Conservation (phyloP, 108 stramenopile genomes). For the Fragilariopsis cylindrus region DNA sequence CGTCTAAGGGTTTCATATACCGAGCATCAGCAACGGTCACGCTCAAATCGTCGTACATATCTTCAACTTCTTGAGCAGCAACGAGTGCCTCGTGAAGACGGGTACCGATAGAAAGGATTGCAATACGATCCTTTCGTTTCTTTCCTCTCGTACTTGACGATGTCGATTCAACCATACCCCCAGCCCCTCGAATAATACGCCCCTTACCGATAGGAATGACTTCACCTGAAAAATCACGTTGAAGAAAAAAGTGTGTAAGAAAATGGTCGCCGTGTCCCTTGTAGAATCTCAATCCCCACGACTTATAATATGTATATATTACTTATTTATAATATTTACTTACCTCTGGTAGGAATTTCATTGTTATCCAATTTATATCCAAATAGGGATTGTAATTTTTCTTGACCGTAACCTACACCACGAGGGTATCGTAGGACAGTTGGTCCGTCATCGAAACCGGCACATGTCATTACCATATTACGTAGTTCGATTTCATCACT, state of each 20-base stretch:
- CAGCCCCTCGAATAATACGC: slow-evolving; percentile 82
- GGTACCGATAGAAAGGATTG: slow-evolving; percentile 91
- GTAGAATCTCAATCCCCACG: background rate
- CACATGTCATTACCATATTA: slow-evolving; percentile 94
- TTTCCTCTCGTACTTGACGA: slow-evolving; percentile 59
- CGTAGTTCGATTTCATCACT: slow-evolving; percentile 92
- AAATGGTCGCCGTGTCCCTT: background rate
- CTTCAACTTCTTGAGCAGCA: slow-evolving; percentile 92
- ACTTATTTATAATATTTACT: slow-evolving; percentile 15
- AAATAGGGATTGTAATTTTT: slow-evolving; percentile 80
- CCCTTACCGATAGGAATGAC: slow-evolving; percentile 93
- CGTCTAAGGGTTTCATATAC: slow-evolving; percentile 96
- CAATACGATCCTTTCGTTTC: slow-evolving; percentile 80
- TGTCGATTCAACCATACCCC: slow-evolving; percentile 67
- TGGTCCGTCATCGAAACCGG: slow-evolving; percentile 85
- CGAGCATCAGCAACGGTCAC: slow-evolving; percentile 96
- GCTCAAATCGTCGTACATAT: slow-evolving; percentile 71
- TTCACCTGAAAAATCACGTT: slow-evolving; percentile 40
- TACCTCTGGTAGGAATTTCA: slow-evolving; percentile 77
- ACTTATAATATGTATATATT: background rate
- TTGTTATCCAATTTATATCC: slow-evolving; percentile 85
- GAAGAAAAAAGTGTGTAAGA: background rate
- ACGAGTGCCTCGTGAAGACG: slow-evolving; percentile 86
- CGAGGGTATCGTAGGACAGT: slow-evolving; percentile 91
- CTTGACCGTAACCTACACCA: slow-evolving; percentile 93